A percentile compares a stretch with the other conserved stretches of the same genome.
Evolutionary conservation across 2,329 filamentous ascomycete species (phyloP).

Genomic region (Talaromyces atroroseus): DNA sequence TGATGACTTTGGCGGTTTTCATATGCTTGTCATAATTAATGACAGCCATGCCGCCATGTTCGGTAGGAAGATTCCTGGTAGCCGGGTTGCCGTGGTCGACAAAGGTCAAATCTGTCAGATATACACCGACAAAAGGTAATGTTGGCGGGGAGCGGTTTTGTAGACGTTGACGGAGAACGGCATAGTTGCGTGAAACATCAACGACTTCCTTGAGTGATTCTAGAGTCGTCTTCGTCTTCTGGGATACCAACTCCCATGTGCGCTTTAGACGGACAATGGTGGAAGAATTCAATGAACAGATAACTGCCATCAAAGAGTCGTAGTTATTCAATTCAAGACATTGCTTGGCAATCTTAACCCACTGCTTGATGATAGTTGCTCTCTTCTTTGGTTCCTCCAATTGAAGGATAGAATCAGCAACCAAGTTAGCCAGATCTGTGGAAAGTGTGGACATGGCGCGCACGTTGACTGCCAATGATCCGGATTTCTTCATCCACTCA

Average conservation of each 20-base stretch:
- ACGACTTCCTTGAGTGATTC: constrained; percentile 77
- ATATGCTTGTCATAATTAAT: constrained; percentile 98
- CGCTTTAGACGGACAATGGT: constrained; percentile 81
- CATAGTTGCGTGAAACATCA: constrained; percentile 86
- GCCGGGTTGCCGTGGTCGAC: constrained; percentile 90
- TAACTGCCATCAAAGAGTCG: constrained; percentile 93
- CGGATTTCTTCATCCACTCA: constrained; percentile 88
- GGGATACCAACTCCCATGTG: constrained; percentile 86
- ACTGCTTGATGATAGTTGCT: constrained; percentile 87
- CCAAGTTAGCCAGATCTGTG: constrained; percentile 85
- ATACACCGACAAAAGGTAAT: constrained; percentile 91
- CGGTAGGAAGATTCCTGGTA: constrained; percentile 66
- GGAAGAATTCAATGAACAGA: constrained; percentile 87
- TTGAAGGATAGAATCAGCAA: constrained; percentile 85
- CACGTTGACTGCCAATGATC: constrained; percentile 76
- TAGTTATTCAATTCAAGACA: constrained; percentile 92
- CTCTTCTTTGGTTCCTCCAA: constrained; percentile 89
- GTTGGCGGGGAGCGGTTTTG: constrained; percentile 86
- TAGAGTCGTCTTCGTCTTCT: constrained; percentile 74
- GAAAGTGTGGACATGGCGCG: constrained; percentile 90
- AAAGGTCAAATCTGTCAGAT: constrained; percentile 92
- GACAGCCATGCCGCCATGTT: constrained; percentile 65
- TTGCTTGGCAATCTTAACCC: constrained; percentile 88
- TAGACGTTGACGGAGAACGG: constrained; percentile 73
- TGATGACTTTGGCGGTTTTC: constrained; percentile 90